A percentile compares a stretch with the other conserved stretches of the same genome.
These are phyloP conservation scores for Bjerkandera adusta DNA, from an alignment of 1,284 basidiomycete genomes.

Conservation along the genomic window DNA sequence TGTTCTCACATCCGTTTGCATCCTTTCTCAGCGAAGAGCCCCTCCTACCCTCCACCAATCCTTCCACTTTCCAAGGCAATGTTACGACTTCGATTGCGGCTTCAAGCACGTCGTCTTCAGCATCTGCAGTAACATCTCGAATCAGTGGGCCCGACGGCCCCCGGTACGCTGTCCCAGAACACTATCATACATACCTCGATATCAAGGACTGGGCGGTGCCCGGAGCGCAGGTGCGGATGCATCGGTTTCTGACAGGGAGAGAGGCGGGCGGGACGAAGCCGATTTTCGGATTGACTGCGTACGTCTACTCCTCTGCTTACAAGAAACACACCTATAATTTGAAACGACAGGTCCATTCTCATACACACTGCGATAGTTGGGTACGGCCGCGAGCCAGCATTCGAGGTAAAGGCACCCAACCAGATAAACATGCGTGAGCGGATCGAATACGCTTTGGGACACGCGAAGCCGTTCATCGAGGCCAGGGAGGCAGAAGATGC, in stretches of 20 bases:
- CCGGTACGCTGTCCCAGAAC: too few species aligned
- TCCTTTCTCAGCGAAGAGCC: constrained; percentile 69
- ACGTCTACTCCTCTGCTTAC: background rate
- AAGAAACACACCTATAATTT: background rate
- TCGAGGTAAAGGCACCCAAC: constrained; percentile 55
- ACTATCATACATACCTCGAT: too few species aligned
- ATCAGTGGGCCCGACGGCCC: constrained; percentile 3
- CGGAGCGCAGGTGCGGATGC: constrained; percentile 48
- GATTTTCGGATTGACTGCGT: constrained; percentile 83
- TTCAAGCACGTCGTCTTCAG: constrained; percentile 49
- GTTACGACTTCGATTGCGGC: constrained; percentile 1
- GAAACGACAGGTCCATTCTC: constrained; percentile 60
- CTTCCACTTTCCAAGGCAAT: too few species aligned
- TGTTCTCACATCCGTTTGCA: constrained; percentile 81
- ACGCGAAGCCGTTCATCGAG: constrained; percentile 43
- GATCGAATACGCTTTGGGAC: constrained; percentile 61
- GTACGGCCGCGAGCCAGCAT: constrained; percentile 62
- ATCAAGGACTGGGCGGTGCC: constrained; percentile 38
- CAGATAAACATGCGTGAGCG: constrained; percentile 53
- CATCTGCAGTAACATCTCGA: constrained; percentile 50
- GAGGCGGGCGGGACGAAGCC: constrained; percentile 78
- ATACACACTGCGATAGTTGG: constrained; percentile 68
- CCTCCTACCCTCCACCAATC: constrained; percentile 57
- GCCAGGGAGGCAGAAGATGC: constrained; percentile 36
- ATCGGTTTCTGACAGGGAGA: constrained; percentile 79